Base-by-base conservation (phyloP, 352 stramenopile genomes). In the Globisporangium viniferum region DNA sequence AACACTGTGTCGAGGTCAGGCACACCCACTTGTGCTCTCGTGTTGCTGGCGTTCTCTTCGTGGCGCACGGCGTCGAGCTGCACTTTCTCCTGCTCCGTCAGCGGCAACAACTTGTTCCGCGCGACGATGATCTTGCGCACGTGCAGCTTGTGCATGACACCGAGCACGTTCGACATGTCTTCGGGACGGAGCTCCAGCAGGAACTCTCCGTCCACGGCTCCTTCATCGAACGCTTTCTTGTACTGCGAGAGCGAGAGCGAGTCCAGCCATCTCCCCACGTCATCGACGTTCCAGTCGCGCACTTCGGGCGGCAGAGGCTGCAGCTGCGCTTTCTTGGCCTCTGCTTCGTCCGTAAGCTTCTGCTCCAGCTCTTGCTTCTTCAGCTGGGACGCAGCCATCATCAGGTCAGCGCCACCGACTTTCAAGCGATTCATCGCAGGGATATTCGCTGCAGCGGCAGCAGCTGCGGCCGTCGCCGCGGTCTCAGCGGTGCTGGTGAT, bases 241-340 rank as follows among this genome's bases (percentile, higher is more conserved):
- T 98, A 98, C 69, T 98, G 89, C 39, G 78, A 74, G 15, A 98
- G 71, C 9, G 88, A 88, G n/a, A 98, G 74, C 64, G 82, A 81
- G 62, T 98, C 91, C 39, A 98, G 83, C 95, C 95, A 98, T 18
- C 91, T 80, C 14, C 81, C 78, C 2, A 98, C 94, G 53, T 98
- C 93, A 59, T 97, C 85, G 29, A 98, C 90, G 9, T 69, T 93
- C 92, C 92, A 98, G 20, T 90, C 69, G 8, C 74, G 70, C 49
- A 97, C 71, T 29, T 94, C 75, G 1, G 86, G 75, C 0, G 92
- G 92, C 54, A 97, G 76, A 6, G 90, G 78, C 59, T 93, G 74
- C 58, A 90, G 64, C 59, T 78, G 69, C 35, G 71, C 69, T 5
- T 74, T 70, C 41, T 88, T 85, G 5, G 79, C 76, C 15, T 91